Conservation (phyloP, 331 rosid genomes). For the Malus hybrid region DNA sequence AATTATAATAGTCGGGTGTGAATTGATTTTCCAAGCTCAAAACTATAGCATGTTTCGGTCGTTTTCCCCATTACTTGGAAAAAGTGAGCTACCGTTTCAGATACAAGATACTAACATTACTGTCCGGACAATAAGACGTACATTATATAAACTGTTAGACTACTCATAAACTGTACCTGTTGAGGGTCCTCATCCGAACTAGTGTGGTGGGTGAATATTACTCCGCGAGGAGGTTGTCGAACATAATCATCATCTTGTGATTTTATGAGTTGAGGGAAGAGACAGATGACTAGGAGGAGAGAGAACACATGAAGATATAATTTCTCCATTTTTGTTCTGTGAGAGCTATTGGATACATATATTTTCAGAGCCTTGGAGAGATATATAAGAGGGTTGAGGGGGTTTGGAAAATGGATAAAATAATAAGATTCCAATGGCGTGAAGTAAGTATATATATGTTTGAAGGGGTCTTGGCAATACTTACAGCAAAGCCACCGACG, state of each 20-base stretch:
- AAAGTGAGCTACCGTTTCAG: neutral
- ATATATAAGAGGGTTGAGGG: neutral
- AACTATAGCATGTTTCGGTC: neutral
- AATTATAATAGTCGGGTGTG: neutral
- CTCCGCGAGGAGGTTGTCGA: slow-evolving; percentile 40
- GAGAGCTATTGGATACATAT: neutral
- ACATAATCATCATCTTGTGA: slow-evolving; percentile 22
- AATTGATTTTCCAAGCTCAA: neutral
- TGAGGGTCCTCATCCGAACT: slow-evolving; percentile 52
- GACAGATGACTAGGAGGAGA: slow-evolving; percentile 7
- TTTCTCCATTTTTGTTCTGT: neutral
- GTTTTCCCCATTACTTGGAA: neutral
- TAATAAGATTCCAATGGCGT: slow-evolving; percentile 19
- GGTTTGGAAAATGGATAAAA: neutral
- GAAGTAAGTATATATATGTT: slow-evolving; percentile 5
- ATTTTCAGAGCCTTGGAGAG: neutral
- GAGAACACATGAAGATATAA: neutral
- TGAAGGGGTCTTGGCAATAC: neutral
- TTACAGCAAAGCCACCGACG: slow-evolving; percentile 1
- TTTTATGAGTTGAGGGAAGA: slow-evolving; percentile 7
- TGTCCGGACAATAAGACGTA: neutral
- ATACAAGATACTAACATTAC: neutral
- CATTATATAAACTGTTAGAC: neutral
- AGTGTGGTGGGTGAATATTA: slow-evolving; percentile 27
- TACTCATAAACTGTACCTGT: slow-evolving; percentile 27